Base-by-base conservation (phyloP, 495 filamentous ascomycete species). In the Penicillium verhagenii region DNA sequence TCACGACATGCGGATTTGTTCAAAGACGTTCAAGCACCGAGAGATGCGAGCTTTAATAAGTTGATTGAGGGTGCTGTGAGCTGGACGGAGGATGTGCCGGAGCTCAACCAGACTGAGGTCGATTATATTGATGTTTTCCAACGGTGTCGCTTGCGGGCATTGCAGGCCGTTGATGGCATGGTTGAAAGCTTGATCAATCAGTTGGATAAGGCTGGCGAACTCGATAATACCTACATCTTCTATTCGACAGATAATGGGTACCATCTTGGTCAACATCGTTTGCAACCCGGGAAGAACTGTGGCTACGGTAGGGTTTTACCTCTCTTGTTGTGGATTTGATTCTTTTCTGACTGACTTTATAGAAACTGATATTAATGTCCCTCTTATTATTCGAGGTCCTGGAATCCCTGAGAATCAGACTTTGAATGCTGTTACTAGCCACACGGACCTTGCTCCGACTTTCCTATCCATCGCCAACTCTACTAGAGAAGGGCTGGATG, bases 191-290 rank as follows among this genome's bases (percentile, higher is more conserved):
- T 88, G 16, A 57, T 88, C 14, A 48, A 55, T 2, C 72, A 75
- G 13, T 63, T 90, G 7, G 76, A 79, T 5, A 55, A 71, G 6
- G 50, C 74, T n/a, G 75, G 73, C 3, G 63, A 84, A 8, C 66
- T 89, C 18, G 82, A 88, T 14, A 80, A 86, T 59, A 89, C 85
- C 0, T 88, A 82, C 54, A 74, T 90, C 48, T 73, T 90, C 54
- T 88, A 82, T 59, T 81, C 82, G 1, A 83, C 79, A 1, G 86
- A 89, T 57, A 88, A 89, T 61, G 86, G 86, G 1, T 89, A 84
- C 59, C 84, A 88, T 57, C 79, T 87, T 18, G 79, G 82, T 20
- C 86, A 89, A 58, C 86, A 90, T 66, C 75, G 86, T 7, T 65
- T 88, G 54, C 79, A 83, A 43, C 84, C 86, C 6, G 86, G 86